Base-by-base conservation (phyloP, 2,329 filamentous ascomycete species). In the Cercospora berteroae region DNA sequence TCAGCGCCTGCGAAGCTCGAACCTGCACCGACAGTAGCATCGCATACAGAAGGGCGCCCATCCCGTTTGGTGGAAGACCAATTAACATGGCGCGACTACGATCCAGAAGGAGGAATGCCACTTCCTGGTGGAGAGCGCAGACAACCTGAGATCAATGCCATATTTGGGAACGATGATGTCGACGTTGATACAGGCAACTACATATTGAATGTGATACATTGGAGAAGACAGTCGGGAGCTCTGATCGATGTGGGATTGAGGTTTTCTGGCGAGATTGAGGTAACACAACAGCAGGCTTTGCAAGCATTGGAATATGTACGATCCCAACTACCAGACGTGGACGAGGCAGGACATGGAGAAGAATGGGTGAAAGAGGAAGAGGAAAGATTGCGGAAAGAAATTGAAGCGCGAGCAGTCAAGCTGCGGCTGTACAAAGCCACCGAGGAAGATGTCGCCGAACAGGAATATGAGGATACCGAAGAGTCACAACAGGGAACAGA, bases 41-140 rank as follows among this genome's bases (percentile, higher is more conserved):
- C 74, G 10, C 70, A 77, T 65, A 74, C 73, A 12, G 75, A 76
- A 70, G 74, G 75, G 23, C 7, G 71, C 3, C 27, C 63, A 6
- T 50, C 60, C 5, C 59, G 61, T 13, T 16, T 18, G 23, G 71
- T 68, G 31, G 63, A 58, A 13, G 69, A 68, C 20, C 60, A 50
- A 36, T 65, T 76, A 39, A 77, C 77, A 74, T 79, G 77, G 77
- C 75, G 77, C 52, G 76, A 79, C 70, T 80, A 79, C 67, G 77
- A 77, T 60, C 76, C 77, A 16, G 74, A 71, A 48, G 76, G 75
- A 6, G 78, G 78, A 23, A 77, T 79, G 72, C 77, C 77, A 20
- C 63, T 79, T 16, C 73, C 73, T 2, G 63, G 68, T n/a, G 75
- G 75, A 64, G 77, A 78, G 57, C 72, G 73, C 5, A 69, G 63